Evolutionary conservation across 2,329 filamentous ascomycete species (phyloP).

Genomic region (Monosporascus sp.): DNA sequence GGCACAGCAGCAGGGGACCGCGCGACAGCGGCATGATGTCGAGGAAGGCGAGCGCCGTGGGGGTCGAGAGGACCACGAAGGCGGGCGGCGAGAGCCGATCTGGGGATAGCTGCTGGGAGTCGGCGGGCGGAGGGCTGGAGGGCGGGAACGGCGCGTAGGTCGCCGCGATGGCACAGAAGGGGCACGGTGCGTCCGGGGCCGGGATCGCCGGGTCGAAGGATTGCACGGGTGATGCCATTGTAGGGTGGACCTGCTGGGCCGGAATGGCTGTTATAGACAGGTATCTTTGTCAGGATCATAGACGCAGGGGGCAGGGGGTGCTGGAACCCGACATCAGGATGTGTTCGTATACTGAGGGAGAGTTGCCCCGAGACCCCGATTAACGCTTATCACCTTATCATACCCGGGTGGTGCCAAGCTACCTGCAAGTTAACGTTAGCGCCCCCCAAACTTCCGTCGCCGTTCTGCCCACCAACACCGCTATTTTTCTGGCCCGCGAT

Average conservation of each 20-base stretch:
- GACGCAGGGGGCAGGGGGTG: too few species aligned
- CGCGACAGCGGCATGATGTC: conserved; percentile 85
- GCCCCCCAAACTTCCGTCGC: neutral
- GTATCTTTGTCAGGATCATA: too few species aligned
- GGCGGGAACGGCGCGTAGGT: conserved; percentile 45
- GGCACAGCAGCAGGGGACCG: conserved; percentile 79
- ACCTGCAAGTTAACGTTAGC: too few species aligned
- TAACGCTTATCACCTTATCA: too few species aligned
- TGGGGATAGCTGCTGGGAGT: conserved; percentile 25
- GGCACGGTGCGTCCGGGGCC: conserved; percentile 40
- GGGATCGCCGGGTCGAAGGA: conserved; percentile 31
- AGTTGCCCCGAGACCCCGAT: too few species aligned
- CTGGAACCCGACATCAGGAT: too few species aligned
- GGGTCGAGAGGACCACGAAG: conserved; percentile 72
- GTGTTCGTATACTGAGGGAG: too few species aligned
- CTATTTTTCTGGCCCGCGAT: neutral
- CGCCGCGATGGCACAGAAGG: conserved; percentile 57
- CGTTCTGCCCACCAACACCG: neutral
- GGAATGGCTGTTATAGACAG: neutral
- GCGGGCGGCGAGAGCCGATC: conserved; percentile 32
- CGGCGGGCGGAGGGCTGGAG: conserved; percentile 33
- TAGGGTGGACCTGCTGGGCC: neutral
- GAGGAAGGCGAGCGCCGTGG: conserved; percentile 76
- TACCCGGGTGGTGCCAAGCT: too few species aligned
- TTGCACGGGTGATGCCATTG: neutral